Percentiles rank a stretch among this genome's conserved stretches.
Conservation (phyloP, 169 alveolate species). For the Besnoitia besnoiti region DNA sequence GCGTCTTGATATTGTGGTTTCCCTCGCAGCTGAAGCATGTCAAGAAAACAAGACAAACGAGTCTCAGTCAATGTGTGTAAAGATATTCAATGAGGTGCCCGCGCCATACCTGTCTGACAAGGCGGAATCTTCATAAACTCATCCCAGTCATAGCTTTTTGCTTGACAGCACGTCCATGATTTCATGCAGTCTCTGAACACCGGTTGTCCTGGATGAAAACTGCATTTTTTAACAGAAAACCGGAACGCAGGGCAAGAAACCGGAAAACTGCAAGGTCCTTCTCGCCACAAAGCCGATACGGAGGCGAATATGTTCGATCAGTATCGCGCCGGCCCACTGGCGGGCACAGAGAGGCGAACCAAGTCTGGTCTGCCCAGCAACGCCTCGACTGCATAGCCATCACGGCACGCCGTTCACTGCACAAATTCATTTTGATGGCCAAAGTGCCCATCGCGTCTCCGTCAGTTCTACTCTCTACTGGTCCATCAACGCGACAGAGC, state of each 20-base stretch:
- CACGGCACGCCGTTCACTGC: too few relatives aligned
- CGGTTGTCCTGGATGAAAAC: conserved; percentile 59
- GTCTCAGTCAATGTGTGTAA: not conserved
- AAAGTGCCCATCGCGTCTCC: too few relatives aligned
- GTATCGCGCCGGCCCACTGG: too few relatives aligned
- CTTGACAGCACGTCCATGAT: conserved; percentile 68
- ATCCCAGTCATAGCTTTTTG: conserved; percentile 63
- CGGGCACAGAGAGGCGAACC: too few relatives aligned
- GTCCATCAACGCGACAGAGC: too few relatives aligned
- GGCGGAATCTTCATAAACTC: conserved; percentile 56
- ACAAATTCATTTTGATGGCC: too few relatives aligned
- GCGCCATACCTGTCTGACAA: conserved; percentile 54
- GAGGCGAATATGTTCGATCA: too few relatives aligned
- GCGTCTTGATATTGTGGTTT: not conserved
- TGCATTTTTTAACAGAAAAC: conserved; percentile 1
- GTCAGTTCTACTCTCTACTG: too few relatives aligned
- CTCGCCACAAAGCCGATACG: too few relatives aligned
- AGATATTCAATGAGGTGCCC: not conserved
- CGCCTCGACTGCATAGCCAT: too few relatives aligned
- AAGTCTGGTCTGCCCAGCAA: too few relatives aligned
- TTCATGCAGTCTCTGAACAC: conserved; percentile 52
- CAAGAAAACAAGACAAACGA: not conserved
- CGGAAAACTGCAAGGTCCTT: not conserved
- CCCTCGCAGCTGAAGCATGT: not conserved
- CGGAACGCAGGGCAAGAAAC: not conserved